Evolutionary conservation across 2,329 filamentous ascomycete genomes (phyloP).

Genomic region (Rhynchosporium agropyri): DNA sequence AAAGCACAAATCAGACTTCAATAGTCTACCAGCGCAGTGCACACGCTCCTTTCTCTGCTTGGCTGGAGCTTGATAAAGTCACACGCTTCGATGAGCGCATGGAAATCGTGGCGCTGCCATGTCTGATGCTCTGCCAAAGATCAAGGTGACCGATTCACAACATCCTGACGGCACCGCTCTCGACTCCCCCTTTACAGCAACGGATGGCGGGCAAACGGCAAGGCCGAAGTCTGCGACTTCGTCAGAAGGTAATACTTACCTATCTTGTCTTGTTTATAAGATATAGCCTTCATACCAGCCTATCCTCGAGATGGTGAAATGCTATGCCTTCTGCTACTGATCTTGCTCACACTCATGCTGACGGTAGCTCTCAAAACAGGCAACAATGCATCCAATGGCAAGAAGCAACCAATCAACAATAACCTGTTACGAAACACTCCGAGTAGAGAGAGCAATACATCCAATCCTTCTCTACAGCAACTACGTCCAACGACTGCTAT

Average conservation of each 20-base stretch:
- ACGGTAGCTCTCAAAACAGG: constrained; percentile 31
- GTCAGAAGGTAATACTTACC: constrained; percentile 39
- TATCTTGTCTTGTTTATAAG: constrained; percentile 14
- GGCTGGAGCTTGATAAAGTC: constrained; percentile 5
- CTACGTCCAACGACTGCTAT: constrained; percentile 49
- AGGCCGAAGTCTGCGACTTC: constrained; percentile 39
- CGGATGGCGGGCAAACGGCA: constrained; percentile 36
- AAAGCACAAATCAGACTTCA: constrained; percentile 23
- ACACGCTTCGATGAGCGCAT: constrained; percentile 33
- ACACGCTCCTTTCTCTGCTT: constrained; percentile 24
- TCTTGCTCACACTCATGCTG: constrained; percentile 33
- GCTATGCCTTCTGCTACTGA: constrained; percentile 25
- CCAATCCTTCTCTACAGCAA: constrained; percentile 26
- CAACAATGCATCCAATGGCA: constrained; percentile 35
- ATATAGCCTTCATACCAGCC: constrained; percentile 1
- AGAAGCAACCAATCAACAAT: constrained; percentile 33
- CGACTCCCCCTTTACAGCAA: constrained; percentile 37
- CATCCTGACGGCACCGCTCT: constrained; percentile 29
- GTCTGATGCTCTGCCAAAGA: constrained; percentile 40
- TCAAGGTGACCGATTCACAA: constrained; percentile 39
- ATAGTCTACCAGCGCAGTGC: constrained; percentile 19
- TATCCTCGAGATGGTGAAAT: constrained; percentile 28
- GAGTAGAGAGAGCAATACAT: constrained; percentile 34
- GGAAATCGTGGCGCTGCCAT: constrained; percentile 33
- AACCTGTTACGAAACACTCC: constrained; percentile 37